Evolutionary conservation across 2,329 filamentous ascomycete genomes (phyloP), one percentile per base, ranked within the genome.

Genomic region (Botryotinia globosa): DNA sequence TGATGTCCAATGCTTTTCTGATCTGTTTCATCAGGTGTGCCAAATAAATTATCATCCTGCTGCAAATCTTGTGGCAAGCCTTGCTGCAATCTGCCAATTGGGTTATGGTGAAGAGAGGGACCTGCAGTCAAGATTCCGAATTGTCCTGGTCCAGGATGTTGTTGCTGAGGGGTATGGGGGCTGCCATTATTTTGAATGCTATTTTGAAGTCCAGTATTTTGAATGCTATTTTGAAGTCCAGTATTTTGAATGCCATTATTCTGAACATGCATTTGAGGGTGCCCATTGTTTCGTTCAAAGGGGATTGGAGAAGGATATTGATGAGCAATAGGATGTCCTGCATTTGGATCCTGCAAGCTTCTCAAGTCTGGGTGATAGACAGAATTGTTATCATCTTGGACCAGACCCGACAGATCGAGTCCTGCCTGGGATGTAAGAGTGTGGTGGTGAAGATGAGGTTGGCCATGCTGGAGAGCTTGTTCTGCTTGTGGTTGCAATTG

Each of bases 1-100:
- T 87, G 82, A 77, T 87, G 86, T n/a, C 85, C 85, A 77, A 86
- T 83, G 63, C 83, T 84, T 75, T 83, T 83, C 56, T 83, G 81
- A 42, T 84, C 82, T 32, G 80, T 74, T 3, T 81, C 80, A 59
- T 83, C 82, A 51, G 80, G 75, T 8, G 78, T 75, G 32, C 77
- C 77, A 77, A 82, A 82, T 42, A 81, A 75, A 75, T 84, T 81
- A 22, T 83, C 82, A 25, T 83, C 82, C 63, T 80, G 79, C 73
- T 63, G 61, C 61, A 63, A 68, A 32, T 32, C 51, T 48, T 48
- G 37, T 9, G 22, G 44, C n/a, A 65, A 68, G 9, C 48, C 37
- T 56, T 68, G 65, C 48, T 80, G 81, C 59, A 82, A 74, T 69
- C 81, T 79, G 34, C 78, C 75, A 71, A 79, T 81, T 6, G 80